phyloP scores from a whole-genome alignment of 2,329 filamentous ascomycete species.

The Phaeosphaeria sp. region DNA sequence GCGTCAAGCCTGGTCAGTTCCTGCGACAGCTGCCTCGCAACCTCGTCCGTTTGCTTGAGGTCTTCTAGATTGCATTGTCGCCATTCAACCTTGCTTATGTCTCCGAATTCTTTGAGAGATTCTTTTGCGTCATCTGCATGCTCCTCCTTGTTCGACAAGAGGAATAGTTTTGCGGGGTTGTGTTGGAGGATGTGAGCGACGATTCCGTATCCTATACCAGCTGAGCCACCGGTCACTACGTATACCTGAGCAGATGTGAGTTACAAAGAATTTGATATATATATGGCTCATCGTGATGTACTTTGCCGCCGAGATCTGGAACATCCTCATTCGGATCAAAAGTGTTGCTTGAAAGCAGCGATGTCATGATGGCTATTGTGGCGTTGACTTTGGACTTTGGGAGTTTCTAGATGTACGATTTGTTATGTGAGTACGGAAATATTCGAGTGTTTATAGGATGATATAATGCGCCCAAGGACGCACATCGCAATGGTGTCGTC shows the following conservation, averaged over 20 bases:
- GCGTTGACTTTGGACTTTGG: background rate
- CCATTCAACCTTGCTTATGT: slow-evolving; percentile 53
- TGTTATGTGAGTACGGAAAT: background rate
- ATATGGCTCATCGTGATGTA: slow-evolving; percentile 7
- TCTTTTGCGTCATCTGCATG: slow-evolving; percentile 55
- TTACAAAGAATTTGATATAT: background rate
- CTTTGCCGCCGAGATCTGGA: slow-evolving; percentile 50
- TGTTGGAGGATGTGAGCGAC: slow-evolving; percentile 61
- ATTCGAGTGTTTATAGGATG: background rate
- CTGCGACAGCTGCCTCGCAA: slow-evolving; percentile 52
- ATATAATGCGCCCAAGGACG: background rate
- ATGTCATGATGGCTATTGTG: slow-evolving; percentile 9
- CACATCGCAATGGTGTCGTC: slow-evolving; percentile 19
- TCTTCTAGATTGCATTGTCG: slow-evolving; percentile 56
- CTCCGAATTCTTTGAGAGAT: slow-evolving; percentile 52
- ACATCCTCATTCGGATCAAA: slow-evolving; percentile 51
- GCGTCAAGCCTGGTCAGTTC: slow-evolving; percentile 54
- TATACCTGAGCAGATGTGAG: slow-evolving; percentile 43
- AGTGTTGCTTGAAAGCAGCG: slow-evolving; percentile 35
- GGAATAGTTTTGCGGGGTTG: slow-evolving; percentile 54
- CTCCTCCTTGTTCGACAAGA: slow-evolving; percentile 58
- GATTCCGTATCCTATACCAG: slow-evolving; percentile 61
- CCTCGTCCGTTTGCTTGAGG: slow-evolving; percentile 53
- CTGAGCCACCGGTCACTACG: slow-evolving; percentile 57
- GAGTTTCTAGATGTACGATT: background rate